Evolutionary conservation across 2,329 filamentous ascomycete genomes (phyloP).

Genomic region (Apiospora aurea): DNA sequence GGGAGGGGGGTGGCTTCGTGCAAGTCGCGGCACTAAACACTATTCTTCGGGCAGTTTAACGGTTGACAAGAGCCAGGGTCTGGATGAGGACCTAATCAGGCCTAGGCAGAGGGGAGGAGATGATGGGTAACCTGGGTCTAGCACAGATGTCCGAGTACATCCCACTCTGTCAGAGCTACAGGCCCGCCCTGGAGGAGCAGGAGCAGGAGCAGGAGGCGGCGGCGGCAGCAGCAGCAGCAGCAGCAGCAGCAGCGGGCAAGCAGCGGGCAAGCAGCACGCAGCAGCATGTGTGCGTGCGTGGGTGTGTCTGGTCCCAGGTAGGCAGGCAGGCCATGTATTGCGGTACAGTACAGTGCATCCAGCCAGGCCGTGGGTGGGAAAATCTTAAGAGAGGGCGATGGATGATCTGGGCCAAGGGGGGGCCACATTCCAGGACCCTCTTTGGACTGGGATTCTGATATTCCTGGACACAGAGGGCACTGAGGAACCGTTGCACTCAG

Average conservation of each 20-base stretch:
- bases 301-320: not conserved
- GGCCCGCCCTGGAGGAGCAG: conserved; percentile 21
- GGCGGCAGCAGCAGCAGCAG: not conserved
- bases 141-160: conserved; percentile 43
- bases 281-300: not conserved
- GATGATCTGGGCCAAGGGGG: conserved; percentile 44
- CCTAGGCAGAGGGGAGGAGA: conserved; percentile 38
- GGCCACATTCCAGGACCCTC: conserved; percentile 25
- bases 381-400: conserved; percentile 49
- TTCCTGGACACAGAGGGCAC: conserved; percentile 17
- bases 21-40: conserved; percentile 41
- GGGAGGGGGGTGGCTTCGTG: conserved; percentile 42
- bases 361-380: conserved; percentile 50
- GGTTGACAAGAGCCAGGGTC: conserved; percentile 33
- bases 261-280: conserved; percentile 19
- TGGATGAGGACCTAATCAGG: conserved; percentile 36
- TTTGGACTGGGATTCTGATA: conserved; percentile 20
- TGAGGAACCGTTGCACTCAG: conserved; percentile 19
- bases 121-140: conserved; percentile 35
- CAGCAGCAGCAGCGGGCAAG: conserved; percentile 23
- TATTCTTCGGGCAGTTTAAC: conserved; percentile 39
- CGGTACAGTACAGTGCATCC: conserved; percentile 46
- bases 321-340: conserved; percentile 1
- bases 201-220: not conserved
- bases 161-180: conserved; percentile 37